phyloP scores from a whole-genome alignment of 768 basidiomycete species.

The Auriscalpium vulgare region DNA sequence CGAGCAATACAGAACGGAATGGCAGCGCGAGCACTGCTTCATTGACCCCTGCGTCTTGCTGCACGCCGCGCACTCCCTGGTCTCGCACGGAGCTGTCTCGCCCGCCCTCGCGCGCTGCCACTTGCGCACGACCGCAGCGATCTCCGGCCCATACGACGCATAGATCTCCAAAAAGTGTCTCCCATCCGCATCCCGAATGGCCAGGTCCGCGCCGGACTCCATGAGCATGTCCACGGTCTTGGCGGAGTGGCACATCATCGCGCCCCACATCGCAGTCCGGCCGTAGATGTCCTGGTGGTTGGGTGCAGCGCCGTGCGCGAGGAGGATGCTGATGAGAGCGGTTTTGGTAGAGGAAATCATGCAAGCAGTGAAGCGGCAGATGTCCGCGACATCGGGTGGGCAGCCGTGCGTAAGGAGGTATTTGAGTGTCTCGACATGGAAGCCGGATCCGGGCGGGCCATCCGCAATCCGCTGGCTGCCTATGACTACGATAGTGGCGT shows the following conservation, averaged over 20 bases:
- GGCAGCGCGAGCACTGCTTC: slow-evolving; percentile 38
- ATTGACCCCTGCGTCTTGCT: slow-evolving; percentile 22
- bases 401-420: slow-evolving; percentile 34
- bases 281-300: slow-evolving; percentile 44
- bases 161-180: slow-evolving; percentile 25
- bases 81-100: slow-evolving; percentile 31
- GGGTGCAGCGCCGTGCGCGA: slow-evolving; percentile 39
- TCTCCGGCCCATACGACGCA: slow-evolving; percentile 30
- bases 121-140: slow-evolving; percentile 35
- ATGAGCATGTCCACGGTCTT: slow-evolving; percentile 34
- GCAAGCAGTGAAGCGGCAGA: slow-evolving; percentile 33
- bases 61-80: slow-evolving; percentile 38
- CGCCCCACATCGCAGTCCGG: slow-evolving; percentile 30
- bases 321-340: slow-evolving; percentile 30
- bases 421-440: too few species aligned
- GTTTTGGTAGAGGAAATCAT: slow-evolving; percentile 20
- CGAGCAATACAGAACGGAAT: slow-evolving; percentile 35
- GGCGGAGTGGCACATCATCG: slow-evolving; percentile 19
- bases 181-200: slow-evolving; percentile 32
- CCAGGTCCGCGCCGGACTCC: slow-evolving; percentile 41
- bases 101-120: slow-evolving; percentile 42
- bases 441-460: too few species aligned
- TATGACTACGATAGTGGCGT: too few species aligned
- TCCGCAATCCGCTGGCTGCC: too few species aligned
- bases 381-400: slow-evolving; percentile 34